Evolutionary conservation across 306 rosid genomes (phyloP).

Genomic region (Cyamopsis tetragonoloba): DNA sequence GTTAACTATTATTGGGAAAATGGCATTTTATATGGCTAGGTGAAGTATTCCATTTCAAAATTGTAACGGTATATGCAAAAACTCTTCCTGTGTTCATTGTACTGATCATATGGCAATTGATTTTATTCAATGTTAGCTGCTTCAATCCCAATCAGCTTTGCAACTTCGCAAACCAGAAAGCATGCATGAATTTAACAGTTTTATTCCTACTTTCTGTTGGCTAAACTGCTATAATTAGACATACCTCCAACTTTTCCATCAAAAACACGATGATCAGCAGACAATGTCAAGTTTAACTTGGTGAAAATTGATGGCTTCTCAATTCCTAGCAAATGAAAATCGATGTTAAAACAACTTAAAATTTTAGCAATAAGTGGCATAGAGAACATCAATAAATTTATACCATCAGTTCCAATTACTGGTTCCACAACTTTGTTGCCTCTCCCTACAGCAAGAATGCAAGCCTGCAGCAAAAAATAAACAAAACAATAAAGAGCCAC

Average conservation of each 20-base stretch:
- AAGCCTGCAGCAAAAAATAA: constrained; percentile 59
- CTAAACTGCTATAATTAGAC: constrained; percentile 21
- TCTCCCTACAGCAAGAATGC: constrained; percentile 97
- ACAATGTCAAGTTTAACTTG: constrained; percentile 77
- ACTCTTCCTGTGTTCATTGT: background rate
- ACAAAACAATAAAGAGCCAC: background rate
- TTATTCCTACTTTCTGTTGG: background rate
- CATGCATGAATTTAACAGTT: background rate
- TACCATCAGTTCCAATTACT: constrained; percentile 76
- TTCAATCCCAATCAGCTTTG: background rate
- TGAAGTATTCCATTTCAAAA: background rate
- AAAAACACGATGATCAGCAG: constrained; percentile 92
- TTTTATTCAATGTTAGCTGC: background rate
- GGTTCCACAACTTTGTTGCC: constrained; percentile 92
- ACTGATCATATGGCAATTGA: background rate
- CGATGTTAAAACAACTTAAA: constrained; percentile 26
- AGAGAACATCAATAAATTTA: constrained; percentile 23
- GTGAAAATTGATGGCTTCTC: constrained; percentile 72
- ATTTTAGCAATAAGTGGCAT: constrained; percentile 4
- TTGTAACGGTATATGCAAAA: background rate
- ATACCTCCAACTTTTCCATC: constrained; percentile 97
- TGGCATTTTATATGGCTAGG: background rate
- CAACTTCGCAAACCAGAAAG: background rate
- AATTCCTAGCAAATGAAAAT: constrained; percentile 46
- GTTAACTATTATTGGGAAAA: background rate